Evolutionary conservation across 495 filamentous ascomycete species (phyloP).

Genomic region (Lichenothelia convexa): DNA sequence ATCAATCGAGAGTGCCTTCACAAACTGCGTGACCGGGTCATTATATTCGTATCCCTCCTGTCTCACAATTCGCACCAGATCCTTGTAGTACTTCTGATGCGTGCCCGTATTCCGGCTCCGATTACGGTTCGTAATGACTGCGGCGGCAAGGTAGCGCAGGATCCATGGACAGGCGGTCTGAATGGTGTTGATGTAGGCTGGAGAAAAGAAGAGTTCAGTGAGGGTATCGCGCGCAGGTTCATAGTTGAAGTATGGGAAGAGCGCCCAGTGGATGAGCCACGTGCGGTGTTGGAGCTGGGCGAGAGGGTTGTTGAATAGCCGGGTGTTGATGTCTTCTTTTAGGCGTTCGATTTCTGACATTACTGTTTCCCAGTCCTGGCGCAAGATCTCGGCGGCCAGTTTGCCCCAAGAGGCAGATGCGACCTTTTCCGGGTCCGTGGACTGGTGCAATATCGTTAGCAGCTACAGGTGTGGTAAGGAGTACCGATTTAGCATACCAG

Average conservation of each 20-base stretch:
- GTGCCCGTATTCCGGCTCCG: conserved; percentile 61
- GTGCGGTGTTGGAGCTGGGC: conserved; percentile 87
- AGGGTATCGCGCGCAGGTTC: conserved; percentile 76
- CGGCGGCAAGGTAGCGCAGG: conserved; percentile 79
- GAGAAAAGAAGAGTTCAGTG: conserved; percentile 91
- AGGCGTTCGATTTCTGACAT: conserved; percentile 91
- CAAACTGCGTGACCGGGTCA: conserved; percentile 88
- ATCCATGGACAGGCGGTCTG: conserved; percentile 97
- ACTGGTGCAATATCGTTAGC: conserved; percentile 19
- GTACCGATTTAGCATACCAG: conserved; percentile 26
- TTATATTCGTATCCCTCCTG: conserved; percentile 96
- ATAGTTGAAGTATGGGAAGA: conserved; percentile 98
- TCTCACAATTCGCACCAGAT: conserved; percentile 80
- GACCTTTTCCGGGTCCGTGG: conserved; percentile 94
- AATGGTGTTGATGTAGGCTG: conserved; percentile 95
- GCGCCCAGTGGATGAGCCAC: conserved; percentile 93
- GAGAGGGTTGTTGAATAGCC: conserved; percentile 86
- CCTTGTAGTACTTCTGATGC: conserved; percentile 97
- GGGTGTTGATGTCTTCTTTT: conserved; percentile 74
- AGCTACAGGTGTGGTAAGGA: background rate
- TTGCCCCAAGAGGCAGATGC: conserved; percentile 91
- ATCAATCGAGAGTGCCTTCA: conserved; percentile 90
- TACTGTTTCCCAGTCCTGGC: conserved; percentile 81
- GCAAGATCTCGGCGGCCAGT: conserved; percentile 82
- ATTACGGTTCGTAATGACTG: conserved; percentile 88